phyloP scores from a whole-genome alignment of 2,329 filamentous ascomycete genomes.

The Fusarium torulosum region DNA sequence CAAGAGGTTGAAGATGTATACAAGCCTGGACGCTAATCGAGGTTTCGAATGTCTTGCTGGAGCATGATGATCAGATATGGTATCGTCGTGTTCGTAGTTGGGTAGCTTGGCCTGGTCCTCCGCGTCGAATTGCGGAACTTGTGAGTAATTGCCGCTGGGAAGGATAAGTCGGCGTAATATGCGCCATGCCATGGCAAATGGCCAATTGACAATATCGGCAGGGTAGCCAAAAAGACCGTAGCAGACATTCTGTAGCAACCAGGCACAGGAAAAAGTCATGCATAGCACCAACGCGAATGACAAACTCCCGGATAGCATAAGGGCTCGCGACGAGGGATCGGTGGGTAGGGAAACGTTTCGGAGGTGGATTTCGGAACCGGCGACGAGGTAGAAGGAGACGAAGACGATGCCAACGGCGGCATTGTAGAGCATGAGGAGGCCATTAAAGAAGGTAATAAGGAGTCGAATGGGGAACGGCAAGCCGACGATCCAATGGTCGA shows the following conservation, averaged over 20 bases:
- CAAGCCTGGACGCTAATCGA: no score
- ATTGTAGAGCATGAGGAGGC: constrained; percentile 35
- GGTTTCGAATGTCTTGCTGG: no score
- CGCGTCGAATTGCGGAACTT: no score
- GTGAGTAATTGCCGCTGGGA: no score
- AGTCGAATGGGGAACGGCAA: constrained; percentile 14
- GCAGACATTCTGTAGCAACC: constrained; percentile 47
- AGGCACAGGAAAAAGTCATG: constrained; percentile 32
- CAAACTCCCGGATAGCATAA: constrained; percentile 51
- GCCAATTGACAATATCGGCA: constrained; percentile 43
- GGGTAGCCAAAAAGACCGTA: constrained; percentile 38
- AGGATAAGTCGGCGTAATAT: no score
- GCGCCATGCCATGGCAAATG: constrained; percentile 12
- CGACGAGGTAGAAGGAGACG: constrained; percentile 51
- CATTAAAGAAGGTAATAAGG: constrained; percentile 20
- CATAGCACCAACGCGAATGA: constrained; percentile 40
- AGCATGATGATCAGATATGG: no score
- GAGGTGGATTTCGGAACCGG: constrained; percentile 54
- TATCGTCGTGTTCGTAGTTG: no score
- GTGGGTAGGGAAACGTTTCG: constrained; percentile 51
- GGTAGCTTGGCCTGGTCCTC: no score
- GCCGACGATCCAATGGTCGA: constrained; percentile 45
- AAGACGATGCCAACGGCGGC: constrained; percentile 23
- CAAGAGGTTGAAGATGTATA: not conserved
- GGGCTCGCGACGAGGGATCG: constrained; percentile 49